Base-by-base conservation (phyloP, 2,329 filamentous ascomycete species). In the Grosmannia serpens region DNA sequence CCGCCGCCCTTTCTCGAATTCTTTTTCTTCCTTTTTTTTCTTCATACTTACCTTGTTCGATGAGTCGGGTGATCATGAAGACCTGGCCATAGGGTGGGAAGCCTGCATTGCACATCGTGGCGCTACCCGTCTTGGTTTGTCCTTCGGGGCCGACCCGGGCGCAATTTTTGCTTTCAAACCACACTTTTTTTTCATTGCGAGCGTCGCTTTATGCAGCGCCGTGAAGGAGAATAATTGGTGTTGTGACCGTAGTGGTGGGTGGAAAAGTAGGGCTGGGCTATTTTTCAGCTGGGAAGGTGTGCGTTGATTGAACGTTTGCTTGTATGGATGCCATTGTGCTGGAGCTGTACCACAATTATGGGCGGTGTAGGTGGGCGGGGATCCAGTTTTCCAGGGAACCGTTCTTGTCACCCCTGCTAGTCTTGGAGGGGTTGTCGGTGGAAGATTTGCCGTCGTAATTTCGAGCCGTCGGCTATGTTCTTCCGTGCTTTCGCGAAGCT, bases 41-140 rank as follows among this genome's bases (percentile, higher is more conserved):
- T 64, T 64, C 63, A 64, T 64, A 64, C 63, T 64, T 64, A 64
- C 63, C 63, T 64, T 64, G 63, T 64, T 64, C 63, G 63, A 64
- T 64, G 62, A 62, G 63, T 63, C 63, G 63, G 63, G 63, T 64
- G 63, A 63, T 64, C 63, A 64, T 52, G 60, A 64, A 64, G 55
- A 64, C 63, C 63, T 64, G 63, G 54, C 63, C 63, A 64, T 64
- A 64, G 63, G 62, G 62, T 64, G 63, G 62, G 63, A 64, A 64
- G 62, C 63, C 63, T 64, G 63, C 63, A 64, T 64, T 64, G 63
- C 63, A 64, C 62, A 62, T 59, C 63, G 63, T 63, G 63, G 63
- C 58, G 63, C 60, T 64, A 62, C 63, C 62, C 58, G 59, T 63
- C 60, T 64, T 64, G 62, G 61, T 64, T 64, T 64, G 62, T 64